Conservation (phyloP, 2,329 filamentous ascomycete species). For the Cercospora sp. region DNA sequence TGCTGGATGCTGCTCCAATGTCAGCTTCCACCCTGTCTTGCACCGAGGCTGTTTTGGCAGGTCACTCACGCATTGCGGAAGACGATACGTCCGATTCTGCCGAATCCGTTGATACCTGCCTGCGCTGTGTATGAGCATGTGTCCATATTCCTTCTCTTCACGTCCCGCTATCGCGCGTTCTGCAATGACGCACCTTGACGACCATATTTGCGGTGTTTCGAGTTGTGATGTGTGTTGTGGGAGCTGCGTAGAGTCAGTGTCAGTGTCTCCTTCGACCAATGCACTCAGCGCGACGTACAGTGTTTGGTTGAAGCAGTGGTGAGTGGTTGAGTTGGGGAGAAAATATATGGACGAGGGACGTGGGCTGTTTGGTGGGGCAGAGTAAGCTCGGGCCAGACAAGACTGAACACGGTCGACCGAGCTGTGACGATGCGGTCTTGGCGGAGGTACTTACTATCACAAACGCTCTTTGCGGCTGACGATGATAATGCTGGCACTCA, state of each 20-base stretch:
- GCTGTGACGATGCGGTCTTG: slow-evolving; percentile 3
- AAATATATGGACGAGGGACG: slow-evolving; percentile 2
- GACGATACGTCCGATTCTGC: slow-evolving; percentile 98
- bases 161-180: slow-evolving; percentile 8
- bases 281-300: background rate
- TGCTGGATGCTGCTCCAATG: slow-evolving; percentile 66
- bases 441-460: background rate
- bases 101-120: slow-evolving; percentile 99
- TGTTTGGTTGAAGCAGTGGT: background rate
- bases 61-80: slow-evolving; percentile 86
- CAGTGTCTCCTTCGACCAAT: background rate
- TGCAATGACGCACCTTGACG: slow-evolving; percentile 45
- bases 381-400: background rate
- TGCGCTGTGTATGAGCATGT: slow-evolving; percentile 41
- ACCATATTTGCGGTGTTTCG: slow-evolving; percentile 42
- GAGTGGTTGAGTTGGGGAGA: background rate
- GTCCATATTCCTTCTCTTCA: slow-evolving; percentile 16
- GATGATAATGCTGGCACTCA: background rate
- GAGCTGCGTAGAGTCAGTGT: slow-evolving; percentile 2
- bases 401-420: background rate
- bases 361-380: slow-evolving; percentile 8
- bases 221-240: slow-evolving; percentile 1
- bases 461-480: background rate
- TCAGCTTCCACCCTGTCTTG: slow-evolving; percentile 20
- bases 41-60: slow-evolving; percentile 10